These are phyloP conservation scores for Inga laurina DNA, from an alignment of 306 rosid genomes.

Conservation along the genomic window DNA sequence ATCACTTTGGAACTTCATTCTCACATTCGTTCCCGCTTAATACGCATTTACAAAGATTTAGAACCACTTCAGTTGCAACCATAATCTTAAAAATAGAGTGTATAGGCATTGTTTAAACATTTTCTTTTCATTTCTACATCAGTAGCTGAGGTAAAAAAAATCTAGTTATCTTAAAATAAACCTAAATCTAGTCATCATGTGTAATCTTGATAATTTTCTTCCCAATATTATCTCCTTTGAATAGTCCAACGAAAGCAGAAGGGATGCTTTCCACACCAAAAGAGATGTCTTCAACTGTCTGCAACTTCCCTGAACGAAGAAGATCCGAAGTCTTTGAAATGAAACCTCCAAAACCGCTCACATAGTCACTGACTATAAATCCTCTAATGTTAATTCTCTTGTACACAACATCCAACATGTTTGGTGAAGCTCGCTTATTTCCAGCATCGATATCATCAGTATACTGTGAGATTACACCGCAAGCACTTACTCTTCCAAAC, in stretches of 20 bases:
- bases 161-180: too few relatives aligned
- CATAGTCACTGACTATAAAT: slow-evolving; percentile 35
- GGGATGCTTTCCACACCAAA: slow-evolving; percentile 50
- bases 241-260: slow-evolving; percentile 46
- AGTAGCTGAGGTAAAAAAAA: too few relatives aligned
- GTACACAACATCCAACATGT: not conserved
- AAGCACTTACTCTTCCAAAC: not conserved
- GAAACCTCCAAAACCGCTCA: slow-evolving; percentile 34
- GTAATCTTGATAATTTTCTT: slow-evolving; percentile 44
- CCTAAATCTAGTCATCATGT: not conserved
- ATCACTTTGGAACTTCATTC: too few relatives aligned
- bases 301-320: slow-evolving; percentile 39
- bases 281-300: slow-evolving; percentile 43
- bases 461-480: not conserved
- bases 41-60: too few relatives aligned
- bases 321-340: slow-evolving; percentile 33
- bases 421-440: not conserved
- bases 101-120: too few relatives aligned
- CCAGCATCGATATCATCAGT: too few relatives aligned
- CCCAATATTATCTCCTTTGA: slow-evolving; percentile 41
- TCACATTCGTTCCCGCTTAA: too few relatives aligned
- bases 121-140: too few relatives aligned
- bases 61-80: too few relatives aligned
- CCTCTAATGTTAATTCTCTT: slow-evolving; percentile 34
- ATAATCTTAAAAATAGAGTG: too few relatives aligned